Conservation (phyloP, 2,329 filamentous ascomycete genomes). For the Diaporthe amygdali region DNA sequence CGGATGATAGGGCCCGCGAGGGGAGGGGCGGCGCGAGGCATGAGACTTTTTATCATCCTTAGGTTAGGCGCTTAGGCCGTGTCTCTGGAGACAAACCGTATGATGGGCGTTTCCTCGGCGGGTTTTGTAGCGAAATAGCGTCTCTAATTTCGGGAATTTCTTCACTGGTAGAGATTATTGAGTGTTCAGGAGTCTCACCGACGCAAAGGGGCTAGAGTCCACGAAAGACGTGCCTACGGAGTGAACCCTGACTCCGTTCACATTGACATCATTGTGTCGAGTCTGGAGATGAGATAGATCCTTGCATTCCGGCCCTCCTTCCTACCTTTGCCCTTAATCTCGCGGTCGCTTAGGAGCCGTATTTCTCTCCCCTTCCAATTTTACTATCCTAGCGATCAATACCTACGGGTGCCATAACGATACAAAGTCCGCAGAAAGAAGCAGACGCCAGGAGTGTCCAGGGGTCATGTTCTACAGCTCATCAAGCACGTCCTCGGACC, state of each 20-base stretch:
- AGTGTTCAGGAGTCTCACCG: background rate
- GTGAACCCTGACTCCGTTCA: background rate
- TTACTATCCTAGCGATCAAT: background rate
- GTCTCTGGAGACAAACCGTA: background rate
- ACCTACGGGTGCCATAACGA: background rate
- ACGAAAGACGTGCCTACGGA: background rate
- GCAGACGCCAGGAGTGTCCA: background rate
- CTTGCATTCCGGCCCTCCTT: rapidly evolving
- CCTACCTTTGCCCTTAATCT: background rate
- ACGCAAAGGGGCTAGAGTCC: background rate
- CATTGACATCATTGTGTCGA: background rate
- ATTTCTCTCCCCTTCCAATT: background rate
- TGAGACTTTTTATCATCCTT: constrained; percentile 31
- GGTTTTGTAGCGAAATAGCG: background rate
- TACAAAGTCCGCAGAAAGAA: background rate
- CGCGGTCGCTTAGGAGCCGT: background rate
- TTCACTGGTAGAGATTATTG: background rate
- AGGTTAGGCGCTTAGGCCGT: background rate
- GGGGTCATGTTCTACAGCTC: background rate
- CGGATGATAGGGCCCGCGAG: background rate
- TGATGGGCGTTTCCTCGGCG: background rate
- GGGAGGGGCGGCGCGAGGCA: constrained; percentile 25
- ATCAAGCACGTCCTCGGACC: background rate
- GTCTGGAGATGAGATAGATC: background rate
- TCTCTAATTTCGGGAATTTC: background rate